These are phyloP conservation scores for Chionographis japonica DNA, from an alignment of 106 monocot genomes.

Conservation along the genomic window DNA sequence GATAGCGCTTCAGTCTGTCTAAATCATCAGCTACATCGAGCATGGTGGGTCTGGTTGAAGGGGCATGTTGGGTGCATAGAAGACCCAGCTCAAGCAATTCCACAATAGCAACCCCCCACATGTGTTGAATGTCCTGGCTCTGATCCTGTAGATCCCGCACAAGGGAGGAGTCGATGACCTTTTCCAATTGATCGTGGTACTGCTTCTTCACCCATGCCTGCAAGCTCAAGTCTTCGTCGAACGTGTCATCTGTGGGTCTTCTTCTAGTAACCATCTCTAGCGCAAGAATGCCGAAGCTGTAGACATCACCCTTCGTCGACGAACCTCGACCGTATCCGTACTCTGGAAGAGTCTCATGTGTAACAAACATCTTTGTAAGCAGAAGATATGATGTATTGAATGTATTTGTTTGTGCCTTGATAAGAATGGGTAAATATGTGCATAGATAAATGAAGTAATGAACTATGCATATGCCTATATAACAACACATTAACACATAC, in stretches of 20 bases:
- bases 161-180: constrained; percentile 17
- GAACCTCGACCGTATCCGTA: constrained; percentile 26
- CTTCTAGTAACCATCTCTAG: constrained; percentile 23
- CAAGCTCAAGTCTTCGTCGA: constrained; percentile 19
- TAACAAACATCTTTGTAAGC: too few species aligned
- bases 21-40: constrained; percentile 46
- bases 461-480: too few species aligned
- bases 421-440: too few species aligned
- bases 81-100: constrained; percentile 47
- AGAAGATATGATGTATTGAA: too few species aligned
- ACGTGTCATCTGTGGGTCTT: constrained; percentile 31
- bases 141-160: constrained; percentile 10
- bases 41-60: constrained; percentile 42
- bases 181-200: constrained; percentile 9
- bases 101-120: constrained; percentile 31
- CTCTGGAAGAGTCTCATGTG: constrained; percentile 10
- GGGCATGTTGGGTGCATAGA: constrained; percentile 31
- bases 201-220: constrained; percentile 27
- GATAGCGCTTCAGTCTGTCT: constrained; percentile 36
- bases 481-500: too few species aligned
- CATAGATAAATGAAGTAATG: too few species aligned
- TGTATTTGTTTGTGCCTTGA: too few species aligned
- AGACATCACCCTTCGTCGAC: constrained; percentile 25
- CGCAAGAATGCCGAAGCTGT: constrained; percentile 29
- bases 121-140: constrained; percentile 14